A percentile compares a stretch with the other conserved stretches of the same genome.
phyloP scores from a whole-genome alignment of 331 rosid species.

The Malus hybrid region DNA sequence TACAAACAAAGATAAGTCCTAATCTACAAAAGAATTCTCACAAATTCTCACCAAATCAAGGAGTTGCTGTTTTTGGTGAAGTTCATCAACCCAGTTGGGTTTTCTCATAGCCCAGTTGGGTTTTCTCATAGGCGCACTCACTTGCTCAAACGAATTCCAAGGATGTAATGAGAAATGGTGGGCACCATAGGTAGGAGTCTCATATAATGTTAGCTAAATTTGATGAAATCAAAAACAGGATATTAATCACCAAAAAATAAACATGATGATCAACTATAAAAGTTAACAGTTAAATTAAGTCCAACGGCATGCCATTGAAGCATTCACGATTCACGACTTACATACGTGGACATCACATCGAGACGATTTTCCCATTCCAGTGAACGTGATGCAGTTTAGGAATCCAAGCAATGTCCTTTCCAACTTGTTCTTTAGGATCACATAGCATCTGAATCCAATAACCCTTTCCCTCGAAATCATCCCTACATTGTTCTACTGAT shows the following conservation, averaged over 20 bases:
- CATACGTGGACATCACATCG: conserved; percentile 92
- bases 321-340: conserved; percentile 45
- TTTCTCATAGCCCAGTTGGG: not conserved
- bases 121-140: conserved; percentile 27
- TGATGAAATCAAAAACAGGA: conserved; percentile 18
- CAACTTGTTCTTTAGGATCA: conserved; percentile 40
- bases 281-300: not conserved
- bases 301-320: conserved; percentile 17
- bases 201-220: conserved; percentile 67
- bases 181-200: conserved; percentile 56
- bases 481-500: conserved; percentile 37
- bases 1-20: conserved; percentile 15
- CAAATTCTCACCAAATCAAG: conserved; percentile 57
- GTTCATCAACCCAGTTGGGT: conserved; percentile 78
- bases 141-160: conserved; percentile 40
- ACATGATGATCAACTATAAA: not conserved
- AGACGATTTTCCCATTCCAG: conserved; percentile 64
- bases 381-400: conserved; percentile 77
- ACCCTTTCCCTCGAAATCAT: conserved; percentile 29
- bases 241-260: conserved; percentile 17
- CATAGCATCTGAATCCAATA: conserved; percentile 43
- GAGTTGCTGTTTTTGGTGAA: conserved; percentile 44
- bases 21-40: conserved; percentile 15
- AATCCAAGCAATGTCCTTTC: conserved; percentile 34
- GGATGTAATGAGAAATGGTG: conserved; percentile 62